Evolutionary conservation across 1,139 yeast genomes (phyloP).

Genomic region (Yamadazyma jaroonii): DNA sequence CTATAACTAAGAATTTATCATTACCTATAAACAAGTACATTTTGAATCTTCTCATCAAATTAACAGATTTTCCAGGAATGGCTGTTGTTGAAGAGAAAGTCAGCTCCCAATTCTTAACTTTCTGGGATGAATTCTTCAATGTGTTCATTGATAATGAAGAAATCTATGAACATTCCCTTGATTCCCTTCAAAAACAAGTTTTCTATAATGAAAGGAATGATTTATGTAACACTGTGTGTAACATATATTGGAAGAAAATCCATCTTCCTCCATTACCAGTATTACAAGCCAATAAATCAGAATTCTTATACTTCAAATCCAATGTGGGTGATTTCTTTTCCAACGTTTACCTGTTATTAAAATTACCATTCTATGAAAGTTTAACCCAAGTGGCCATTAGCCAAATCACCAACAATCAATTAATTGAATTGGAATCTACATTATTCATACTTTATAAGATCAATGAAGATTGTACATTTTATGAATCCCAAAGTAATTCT

Average conservation of each 20-base stretch:
- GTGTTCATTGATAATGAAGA: slow-evolving; percentile 56
- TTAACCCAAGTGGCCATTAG: slow-evolving; percentile 43
- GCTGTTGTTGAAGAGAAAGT: slow-evolving; percentile 68
- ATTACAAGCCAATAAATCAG: slow-evolving; percentile 27
- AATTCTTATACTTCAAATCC: slow-evolving; percentile 64
- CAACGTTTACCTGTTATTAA: slow-evolving; percentile 62
- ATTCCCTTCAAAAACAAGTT: slow-evolving; percentile 14
- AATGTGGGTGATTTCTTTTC: slow-evolving; percentile 79
- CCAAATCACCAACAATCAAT: slow-evolving; percentile 13
- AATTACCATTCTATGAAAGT: slow-evolving; percentile 50
- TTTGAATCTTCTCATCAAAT: slow-evolving; percentile 48
- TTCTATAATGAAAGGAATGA: slow-evolving; percentile 30
- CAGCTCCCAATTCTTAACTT: slow-evolving; percentile 66
- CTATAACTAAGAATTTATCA: slow-evolving; percentile 45
- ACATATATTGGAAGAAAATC: slow-evolving; percentile 62
- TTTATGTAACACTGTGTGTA: slow-evolving; percentile 46
- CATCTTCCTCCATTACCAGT: slow-evolving; percentile 21
- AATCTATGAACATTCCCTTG: slow-evolving; percentile 28
- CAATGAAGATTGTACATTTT: slow-evolving; percentile 47
- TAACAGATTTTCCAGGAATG: slow-evolving; percentile 59
- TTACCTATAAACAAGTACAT: slow-evolving; percentile 37
- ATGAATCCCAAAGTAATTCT: slow-evolving; percentile 24
- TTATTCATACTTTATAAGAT: slow-evolving; percentile 59
- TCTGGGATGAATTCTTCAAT: slow-evolving; percentile 80
- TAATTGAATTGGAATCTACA: slow-evolving; percentile 61